Percentiles rank a stretch among this genome's conserved stretches.
Conservation (phyloP, 495 filamentous ascomycete genomes). For the Penicillium lagena region DNA sequence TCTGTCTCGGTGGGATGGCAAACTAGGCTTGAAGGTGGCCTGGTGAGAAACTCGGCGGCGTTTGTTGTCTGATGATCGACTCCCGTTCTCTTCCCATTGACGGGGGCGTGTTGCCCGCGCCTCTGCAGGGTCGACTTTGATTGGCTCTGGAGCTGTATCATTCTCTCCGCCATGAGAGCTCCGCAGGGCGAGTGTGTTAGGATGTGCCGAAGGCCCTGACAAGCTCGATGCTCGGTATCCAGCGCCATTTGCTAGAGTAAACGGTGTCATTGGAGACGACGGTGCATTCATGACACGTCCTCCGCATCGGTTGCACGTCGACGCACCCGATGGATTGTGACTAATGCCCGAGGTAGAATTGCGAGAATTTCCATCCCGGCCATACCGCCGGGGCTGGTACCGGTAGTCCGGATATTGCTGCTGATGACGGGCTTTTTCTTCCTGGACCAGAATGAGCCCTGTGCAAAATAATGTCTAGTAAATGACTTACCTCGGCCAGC, state of each 20-base stretch:
- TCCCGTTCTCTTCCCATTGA: slow-evolving; percentile 20
- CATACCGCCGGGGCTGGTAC: slow-evolving; percentile 82
- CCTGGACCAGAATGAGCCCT: slow-evolving; percentile 32
- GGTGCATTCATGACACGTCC: slow-evolving; percentile 43
- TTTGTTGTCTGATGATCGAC: slow-evolving; percentile 46
- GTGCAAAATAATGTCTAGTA: not conserved
- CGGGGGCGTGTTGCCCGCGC: slow-evolving; percentile 14
- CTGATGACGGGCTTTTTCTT: slow-evolving; percentile 88
- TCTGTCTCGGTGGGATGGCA: slow-evolving; percentile 19
- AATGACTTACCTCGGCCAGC: slow-evolving; percentile 65
- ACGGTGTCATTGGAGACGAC: slow-evolving; percentile 32
- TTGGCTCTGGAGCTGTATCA: slow-evolving; percentile 12
- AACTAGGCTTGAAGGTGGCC: slow-evolving; percentile 14
- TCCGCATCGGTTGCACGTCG: slow-evolving; percentile 36
- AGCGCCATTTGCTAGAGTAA: slow-evolving; percentile 16
- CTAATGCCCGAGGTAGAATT: slow-evolving; percentile 26
- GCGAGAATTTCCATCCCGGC: slow-evolving; percentile 40
- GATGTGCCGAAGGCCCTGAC: slow-evolving; percentile 9
- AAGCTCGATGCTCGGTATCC: slow-evolving; percentile 9
- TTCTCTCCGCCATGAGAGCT: slow-evolving; percentile 17
- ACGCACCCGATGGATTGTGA: slow-evolving; percentile 32
- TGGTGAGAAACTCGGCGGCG: slow-evolving; percentile 43
- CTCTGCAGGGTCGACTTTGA: slow-evolving; percentile 19
- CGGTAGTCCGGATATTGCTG: slow-evolving; percentile 89
- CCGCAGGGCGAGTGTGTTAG: slow-evolving; percentile 12